Conservation (phyloP, 225 moss, liverwort and hornwort genomes). For the Rhytidiadelphus loreus region DNA sequence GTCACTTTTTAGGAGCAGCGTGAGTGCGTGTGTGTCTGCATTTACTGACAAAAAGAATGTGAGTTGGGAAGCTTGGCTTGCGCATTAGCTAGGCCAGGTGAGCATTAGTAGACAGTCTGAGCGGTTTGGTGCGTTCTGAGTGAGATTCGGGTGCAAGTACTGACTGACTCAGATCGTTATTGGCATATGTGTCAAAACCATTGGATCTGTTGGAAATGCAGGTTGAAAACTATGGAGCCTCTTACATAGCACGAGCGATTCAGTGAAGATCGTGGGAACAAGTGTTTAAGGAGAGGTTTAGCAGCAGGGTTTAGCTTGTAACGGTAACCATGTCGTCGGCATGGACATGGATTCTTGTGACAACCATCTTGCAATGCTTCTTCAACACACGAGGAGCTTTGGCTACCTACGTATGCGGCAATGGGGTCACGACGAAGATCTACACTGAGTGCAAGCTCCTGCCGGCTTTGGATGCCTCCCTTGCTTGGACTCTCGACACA, state of each 20-base stretch:
- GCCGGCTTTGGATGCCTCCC: slow-evolving; percentile 20
- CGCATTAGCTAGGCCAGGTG: neutral
- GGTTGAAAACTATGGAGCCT: neutral
- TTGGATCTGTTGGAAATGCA: neutral
- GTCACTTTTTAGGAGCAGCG: neutral
- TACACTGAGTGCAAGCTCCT: slow-evolving; percentile 23
- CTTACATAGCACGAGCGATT: neutral
- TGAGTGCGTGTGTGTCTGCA: neutral
- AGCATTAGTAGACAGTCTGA: neutral
- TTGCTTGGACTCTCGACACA: slow-evolving; percentile 25
- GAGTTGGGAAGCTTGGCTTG: neutral
- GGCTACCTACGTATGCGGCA: slow-evolving; percentile 8
- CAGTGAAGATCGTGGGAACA: neutral
- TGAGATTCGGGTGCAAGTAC: neutral
- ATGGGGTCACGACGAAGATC: neutral
- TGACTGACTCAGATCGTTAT: neutral
- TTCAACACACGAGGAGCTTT: neutral
- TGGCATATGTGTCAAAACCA: neutral
- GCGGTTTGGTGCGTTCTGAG: neutral
- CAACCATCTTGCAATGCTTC: neutral
- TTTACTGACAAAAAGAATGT: neutral
- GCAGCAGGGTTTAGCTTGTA: neutral
- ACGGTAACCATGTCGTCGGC: neutral
- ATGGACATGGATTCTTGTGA: slow-evolving; percentile 11
- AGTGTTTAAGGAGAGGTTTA: neutral